Percentiles rank a stretch among this genome's conserved stretches.
Evolutionary conservation across 1,139 yeast species (phyloP).

Genomic region (Diutina mesorugosa): DNA sequence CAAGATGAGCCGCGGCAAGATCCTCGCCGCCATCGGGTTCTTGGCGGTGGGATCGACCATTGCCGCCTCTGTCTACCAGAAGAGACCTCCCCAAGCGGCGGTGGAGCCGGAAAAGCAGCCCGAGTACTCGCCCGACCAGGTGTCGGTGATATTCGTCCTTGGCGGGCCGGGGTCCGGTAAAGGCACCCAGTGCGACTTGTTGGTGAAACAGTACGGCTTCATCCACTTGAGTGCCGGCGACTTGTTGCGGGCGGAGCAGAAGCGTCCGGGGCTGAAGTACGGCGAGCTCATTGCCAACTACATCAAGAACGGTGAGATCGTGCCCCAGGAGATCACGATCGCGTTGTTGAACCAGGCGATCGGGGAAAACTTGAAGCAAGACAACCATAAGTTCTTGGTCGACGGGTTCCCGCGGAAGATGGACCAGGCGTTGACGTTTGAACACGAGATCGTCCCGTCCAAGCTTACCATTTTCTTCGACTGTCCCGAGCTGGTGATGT

Average conservation of each 20-base stretch:
- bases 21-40: conserved; percentile 20
- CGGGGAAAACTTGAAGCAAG: conserved; percentile 34
- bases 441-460: conserved; percentile 63
- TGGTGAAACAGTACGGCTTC: conserved; percentile 71
- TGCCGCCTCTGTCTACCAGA: conserved; percentile 29
- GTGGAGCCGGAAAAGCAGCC: conserved; percentile 25
- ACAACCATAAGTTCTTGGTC: conserved; percentile 52
- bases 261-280: conserved; percentile 66
- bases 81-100: conserved; percentile 32
- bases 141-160: conserved; percentile 75
- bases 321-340: conserved; percentile 91
- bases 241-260: conserved; percentile 82
- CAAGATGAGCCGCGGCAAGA: conserved; percentile 10
- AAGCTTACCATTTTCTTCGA: conserved; percentile 82
- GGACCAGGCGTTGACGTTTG: conserved; percentile 95
- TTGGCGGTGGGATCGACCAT: conserved; percentile 36
- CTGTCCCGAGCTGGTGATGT: conserved; percentile 87
- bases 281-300: conserved; percentile 77
- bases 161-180: conserved; percentile 95
- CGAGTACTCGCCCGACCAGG: conserved; percentile 48
- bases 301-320: conserved; percentile 82
- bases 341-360: conserved; percentile 77
- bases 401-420: conserved; percentile 98
- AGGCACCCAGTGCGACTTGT: conserved; percentile 87
- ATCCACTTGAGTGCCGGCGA: conserved; percentile 93